phyloP scores from a whole-genome alignment of 768 basidiomycete species.

The Amanita rubescens region DNA sequence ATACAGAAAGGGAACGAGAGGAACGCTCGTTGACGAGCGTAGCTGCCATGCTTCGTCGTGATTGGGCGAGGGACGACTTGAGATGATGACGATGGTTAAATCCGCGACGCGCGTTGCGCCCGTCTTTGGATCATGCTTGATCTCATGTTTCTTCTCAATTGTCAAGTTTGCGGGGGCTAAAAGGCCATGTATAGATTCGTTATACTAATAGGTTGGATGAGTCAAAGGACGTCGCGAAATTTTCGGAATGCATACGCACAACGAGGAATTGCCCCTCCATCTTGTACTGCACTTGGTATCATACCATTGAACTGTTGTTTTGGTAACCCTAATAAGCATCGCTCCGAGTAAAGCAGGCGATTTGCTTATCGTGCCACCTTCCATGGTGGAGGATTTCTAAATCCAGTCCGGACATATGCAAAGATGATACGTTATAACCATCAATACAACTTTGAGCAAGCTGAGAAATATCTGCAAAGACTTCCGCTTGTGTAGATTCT shows the following conservation, averaged over 20 bases:
- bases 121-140: too few species aligned
- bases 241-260: constrained; percentile 34
- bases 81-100: constrained; percentile 64
- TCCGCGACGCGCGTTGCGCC: constrained; percentile 79
- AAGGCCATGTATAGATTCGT: constrained; percentile 95
- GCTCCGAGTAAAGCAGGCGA: too few species aligned
- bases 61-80: constrained; percentile 77
- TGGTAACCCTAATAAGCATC: constrained; percentile 27
- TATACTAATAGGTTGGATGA: constrained; percentile 53
- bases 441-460: too few species aligned
- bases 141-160: constrained; percentile 84
- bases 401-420: constrained; percentile 95
- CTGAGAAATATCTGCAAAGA: too few species aligned
- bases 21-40: constrained; percentile 95
- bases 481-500: too few species aligned
- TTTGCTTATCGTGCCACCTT: constrained; percentile 70
- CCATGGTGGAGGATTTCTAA: too few species aligned
- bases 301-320: constrained; percentile 67
- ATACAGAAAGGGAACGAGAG: constrained; percentile 91
- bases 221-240: constrained; percentile 1
- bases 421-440: constrained; percentile 95
- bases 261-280: constrained; percentile 94
- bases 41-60: constrained; percentile 79
- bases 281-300: constrained; percentile 90
- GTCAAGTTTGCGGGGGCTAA: too few species aligned